Conservation (phyloP, 2,329 filamentous ascomycete genomes). For the Proliferodiscus dingleyae region DNA sequence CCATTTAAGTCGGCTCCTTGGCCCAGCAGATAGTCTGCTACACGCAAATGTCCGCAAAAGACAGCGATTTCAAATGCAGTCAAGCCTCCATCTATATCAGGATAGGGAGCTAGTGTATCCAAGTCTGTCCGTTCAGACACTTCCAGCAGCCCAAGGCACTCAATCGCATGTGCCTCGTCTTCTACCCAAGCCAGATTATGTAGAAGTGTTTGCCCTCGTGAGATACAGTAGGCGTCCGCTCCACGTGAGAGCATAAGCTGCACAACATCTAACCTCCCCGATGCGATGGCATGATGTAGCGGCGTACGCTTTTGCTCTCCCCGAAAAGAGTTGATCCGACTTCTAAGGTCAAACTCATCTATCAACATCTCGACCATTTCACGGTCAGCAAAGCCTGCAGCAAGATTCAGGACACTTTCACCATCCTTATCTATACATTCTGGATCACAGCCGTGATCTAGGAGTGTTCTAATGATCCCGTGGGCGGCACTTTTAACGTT, state of each 20-base stretch:
- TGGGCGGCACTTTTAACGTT: not conserved
- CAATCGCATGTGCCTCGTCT: not conserved
- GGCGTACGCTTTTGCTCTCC: not conserved
- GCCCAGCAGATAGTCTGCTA: not conserved
- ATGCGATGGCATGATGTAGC: not conserved
- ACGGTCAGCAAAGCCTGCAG: not conserved
- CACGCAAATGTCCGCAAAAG: not conserved
- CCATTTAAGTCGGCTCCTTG: not conserved
- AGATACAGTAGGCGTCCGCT: not conserved
- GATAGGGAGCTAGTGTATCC: not conserved
- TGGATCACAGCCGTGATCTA: not conserved
- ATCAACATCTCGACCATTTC: not conserved
- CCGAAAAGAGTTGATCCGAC: not conserved
- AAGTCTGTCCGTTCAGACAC: not conserved
- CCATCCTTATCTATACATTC: not conserved
- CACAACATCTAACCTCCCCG: not conserved
- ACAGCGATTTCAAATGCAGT: not conserved
- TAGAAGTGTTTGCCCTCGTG: not conserved
- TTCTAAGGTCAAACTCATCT: not conserved
- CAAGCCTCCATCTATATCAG: not conserved
- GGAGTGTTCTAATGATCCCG: not conserved
- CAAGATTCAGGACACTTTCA: not conserved
- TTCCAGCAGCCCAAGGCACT: not conserved
- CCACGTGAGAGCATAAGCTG: not conserved
- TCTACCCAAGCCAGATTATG: not conserved